Evolutionary conservation across 1,284 basidiomycete genomes (phyloP).

Genomic region (Stereum hirsutum): DNA sequence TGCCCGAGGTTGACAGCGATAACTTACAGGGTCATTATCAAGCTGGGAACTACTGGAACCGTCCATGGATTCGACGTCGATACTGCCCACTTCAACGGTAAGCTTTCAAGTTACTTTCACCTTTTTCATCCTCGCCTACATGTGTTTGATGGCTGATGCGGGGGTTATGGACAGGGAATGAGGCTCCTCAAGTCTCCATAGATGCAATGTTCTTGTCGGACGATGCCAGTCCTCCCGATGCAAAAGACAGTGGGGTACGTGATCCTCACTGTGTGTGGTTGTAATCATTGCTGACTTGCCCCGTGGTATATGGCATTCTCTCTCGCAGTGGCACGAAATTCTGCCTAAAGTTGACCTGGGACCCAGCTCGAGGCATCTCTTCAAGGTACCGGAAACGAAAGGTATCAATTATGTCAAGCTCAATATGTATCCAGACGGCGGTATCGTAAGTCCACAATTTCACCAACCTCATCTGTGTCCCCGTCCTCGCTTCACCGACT

Average conservation of each 20-base stretch:
- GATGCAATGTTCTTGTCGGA: slow-evolving; percentile 47
- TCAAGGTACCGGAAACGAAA: slow-evolving; percentile 52
- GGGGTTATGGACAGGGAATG: slow-evolving; percentile 87
- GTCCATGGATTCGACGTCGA: slow-evolving; percentile 92
- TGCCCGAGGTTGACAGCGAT: slow-evolving; percentile 1
- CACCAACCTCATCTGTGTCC: too few species aligned
- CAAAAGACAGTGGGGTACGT: slow-evolving; percentile 45
- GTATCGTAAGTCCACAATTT: slow-evolving; percentile 56
- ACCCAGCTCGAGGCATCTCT: slow-evolving; percentile 82
- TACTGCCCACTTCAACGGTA: slow-evolving; percentile 91
- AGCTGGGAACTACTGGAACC: slow-evolving; percentile 74
- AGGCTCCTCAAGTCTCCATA: slow-evolving; percentile 78
- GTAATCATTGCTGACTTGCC: too few species aligned
- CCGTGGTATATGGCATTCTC: background rate
- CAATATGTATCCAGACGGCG: slow-evolving; percentile 95
- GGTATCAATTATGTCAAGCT: slow-evolving; percentile 81
- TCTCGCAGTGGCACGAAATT: slow-evolving; percentile 69
- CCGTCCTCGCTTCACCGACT: too few species aligned
- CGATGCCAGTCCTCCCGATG: slow-evolving; percentile 30
- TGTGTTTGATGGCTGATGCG: too few species aligned
- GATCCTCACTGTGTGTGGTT: too few species aligned
- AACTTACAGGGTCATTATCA: slow-evolving; percentile 76
- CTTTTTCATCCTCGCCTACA: background rate
- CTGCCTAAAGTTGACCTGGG: slow-evolving; percentile 71
- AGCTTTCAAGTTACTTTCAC: slow-evolving; percentile 7